Evolutionary conservation across 2,329 filamentous ascomycete species (phyloP), one percentile per base, ranked within the genome.

Genomic region (Fusarium falciforme): DNA sequence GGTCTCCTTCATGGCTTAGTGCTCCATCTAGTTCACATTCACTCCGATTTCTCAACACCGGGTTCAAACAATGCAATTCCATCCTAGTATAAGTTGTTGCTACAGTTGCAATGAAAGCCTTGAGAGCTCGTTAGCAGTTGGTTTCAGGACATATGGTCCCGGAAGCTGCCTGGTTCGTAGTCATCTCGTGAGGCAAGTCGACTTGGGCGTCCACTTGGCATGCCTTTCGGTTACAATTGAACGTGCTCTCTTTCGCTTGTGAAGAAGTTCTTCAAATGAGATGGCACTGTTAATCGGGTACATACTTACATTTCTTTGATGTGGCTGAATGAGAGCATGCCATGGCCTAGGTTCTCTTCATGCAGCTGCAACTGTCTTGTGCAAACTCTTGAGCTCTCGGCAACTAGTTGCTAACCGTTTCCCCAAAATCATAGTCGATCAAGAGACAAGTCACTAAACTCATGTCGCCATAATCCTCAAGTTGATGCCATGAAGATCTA

Each of bases 161-260:
- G 10, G 16, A 49, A 27, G 9, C 22, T 27, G 22, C 8, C 44
- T 17, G 22, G 14, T 16, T 6, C 2, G 2, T 16, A 49, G 44
- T 11, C 9, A 10, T 27, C 16, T 92, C 16, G 10, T n/a, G 25
- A 29, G 25, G 17, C 25, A 29, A 52, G 25, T 27, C 22, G 10
- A 17, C 8, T n/a, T 17, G 14, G 4, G 22, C 20, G 6, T 44
- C 20, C 12, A 25, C 20, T 27, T 27, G 2, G 16, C 9, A 7
- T 6, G 10, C 16, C 16, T 49, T 49, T 4, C 6, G 7, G 1
- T 6, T 11, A 16, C 16, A 11, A 49, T 29, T 49, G 16, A 27
- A 29, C 16, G 5, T 6, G 10, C 14, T 49, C 29, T 2, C 1
- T 49, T 2, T 2, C 11, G 9, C 22, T 29, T 29, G 2, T 3